Evolutionary conservation across 2,329 filamentous ascomycete species (phyloP).

Genomic region (Cylindrodendrum hubeiense): DNA sequence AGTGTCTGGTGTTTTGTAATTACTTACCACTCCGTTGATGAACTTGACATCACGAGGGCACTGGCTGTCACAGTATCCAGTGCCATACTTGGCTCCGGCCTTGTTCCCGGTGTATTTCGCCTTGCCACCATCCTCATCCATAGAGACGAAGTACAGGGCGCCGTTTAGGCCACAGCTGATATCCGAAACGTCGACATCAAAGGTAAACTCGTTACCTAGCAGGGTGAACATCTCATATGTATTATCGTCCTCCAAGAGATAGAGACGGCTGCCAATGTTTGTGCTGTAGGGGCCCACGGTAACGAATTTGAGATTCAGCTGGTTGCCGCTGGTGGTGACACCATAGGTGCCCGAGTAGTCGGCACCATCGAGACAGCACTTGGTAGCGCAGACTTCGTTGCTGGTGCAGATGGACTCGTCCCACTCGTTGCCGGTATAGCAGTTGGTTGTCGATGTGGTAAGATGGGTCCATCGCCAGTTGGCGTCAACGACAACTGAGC

Average conservation of each 20-base stretch:
- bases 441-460: slow-evolving; percentile 62
- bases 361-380: slow-evolving; percentile 67
- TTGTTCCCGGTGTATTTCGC: slow-evolving; percentile 63
- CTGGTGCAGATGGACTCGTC: slow-evolving; percentile 56
- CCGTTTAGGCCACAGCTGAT: slow-evolving; percentile 79
- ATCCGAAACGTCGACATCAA: slow-evolving; percentile 78
- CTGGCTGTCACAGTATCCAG: slow-evolving; percentile 66
- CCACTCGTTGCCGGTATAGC: slow-evolving; percentile 67
- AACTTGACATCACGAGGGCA: slow-evolving; percentile 69
- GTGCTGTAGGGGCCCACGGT: slow-evolving; percentile 61
- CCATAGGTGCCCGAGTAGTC: slow-evolving; percentile 66
- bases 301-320: slow-evolving; percentile 69
- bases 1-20: background rate
- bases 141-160: slow-evolving; percentile 75
- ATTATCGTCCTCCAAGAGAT: slow-evolving; percentile 71
- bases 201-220: slow-evolving; percentile 77
- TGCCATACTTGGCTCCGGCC: slow-evolving; percentile 70
- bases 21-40: slow-evolving; percentile 63
- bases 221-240: slow-evolving; percentile 76
- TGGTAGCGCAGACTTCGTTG: slow-evolving; percentile 57
- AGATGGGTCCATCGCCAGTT: slow-evolving; percentile 74
- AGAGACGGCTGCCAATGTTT: slow-evolving; percentile 69
- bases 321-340: slow-evolving; percentile 63
- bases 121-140: slow-evolving; percentile 69
- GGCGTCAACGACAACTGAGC: slow-evolving; percentile 67